These are phyloP conservation scores for Tricholoma matsutake DNA, from an alignment of 768 basidiomycete genomes.

Conservation along the genomic window DNA sequence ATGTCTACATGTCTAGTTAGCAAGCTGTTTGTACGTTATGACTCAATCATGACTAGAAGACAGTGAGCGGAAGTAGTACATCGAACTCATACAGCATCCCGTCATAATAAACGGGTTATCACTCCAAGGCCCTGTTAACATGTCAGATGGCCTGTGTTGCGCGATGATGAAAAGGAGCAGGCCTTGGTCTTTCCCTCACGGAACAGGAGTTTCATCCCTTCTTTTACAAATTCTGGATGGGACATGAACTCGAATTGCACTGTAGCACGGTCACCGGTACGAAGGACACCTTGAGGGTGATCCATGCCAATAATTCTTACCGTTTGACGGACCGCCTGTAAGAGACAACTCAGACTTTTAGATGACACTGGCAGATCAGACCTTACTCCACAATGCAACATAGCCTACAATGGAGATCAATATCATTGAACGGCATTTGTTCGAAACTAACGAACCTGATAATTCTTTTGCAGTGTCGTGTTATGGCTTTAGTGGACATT, in stretches of 20 bases:
- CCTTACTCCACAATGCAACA: constrained; percentile 88
- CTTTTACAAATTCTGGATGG: constrained; percentile 88
- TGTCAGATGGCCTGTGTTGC: constrained; percentile 4
- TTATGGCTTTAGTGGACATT: constrained; percentile 57
- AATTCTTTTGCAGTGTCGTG: constrained; percentile 89
- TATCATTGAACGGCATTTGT: constrained; percentile 1
- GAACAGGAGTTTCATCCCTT: constrained; percentile 91
- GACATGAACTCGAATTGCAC: constrained; percentile 96
- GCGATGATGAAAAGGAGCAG: constrained; percentile 13
- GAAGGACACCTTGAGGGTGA: constrained; percentile 81
- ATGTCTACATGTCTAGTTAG: too few species aligned
- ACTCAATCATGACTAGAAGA: too few species aligned
- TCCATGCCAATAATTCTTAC: constrained; percentile 90
- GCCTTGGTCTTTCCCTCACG: constrained; percentile 97
- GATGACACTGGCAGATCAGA: not conserved
- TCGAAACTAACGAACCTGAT: constrained; percentile 58
- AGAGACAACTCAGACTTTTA: constrained; percentile 5
- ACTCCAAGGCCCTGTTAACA: constrained; percentile 66
- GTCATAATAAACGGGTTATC: constrained; percentile 62
- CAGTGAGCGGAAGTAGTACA: not conserved
- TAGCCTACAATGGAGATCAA: constrained; percentile 50
- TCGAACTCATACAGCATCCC: not conserved
- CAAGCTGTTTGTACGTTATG: too few species aligned
- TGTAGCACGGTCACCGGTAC: constrained; percentile 92
- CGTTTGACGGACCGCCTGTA: constrained; percentile 86